Evolutionary conservation across 2,329 filamentous ascomycete genomes (phyloP), one percentile per base, ranked within the genome.

Genomic region (Neonectria coccinea): DNA sequence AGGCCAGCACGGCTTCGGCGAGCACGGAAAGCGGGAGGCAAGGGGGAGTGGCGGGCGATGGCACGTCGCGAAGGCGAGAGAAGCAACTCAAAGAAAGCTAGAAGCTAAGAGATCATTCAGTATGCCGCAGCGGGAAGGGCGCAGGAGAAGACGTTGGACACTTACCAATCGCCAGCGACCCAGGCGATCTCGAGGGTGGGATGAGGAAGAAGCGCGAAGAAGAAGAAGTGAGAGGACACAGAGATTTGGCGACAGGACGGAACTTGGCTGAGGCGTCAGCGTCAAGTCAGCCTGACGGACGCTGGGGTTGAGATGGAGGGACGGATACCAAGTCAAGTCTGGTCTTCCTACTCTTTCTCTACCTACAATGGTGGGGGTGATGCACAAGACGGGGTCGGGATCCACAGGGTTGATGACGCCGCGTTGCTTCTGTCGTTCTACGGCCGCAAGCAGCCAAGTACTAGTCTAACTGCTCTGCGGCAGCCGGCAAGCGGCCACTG

Each of bases 271-370:
- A 52, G 44, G 59, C 61, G 61, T 64, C 61, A 64, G 61, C 61
- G 56, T 45, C 56, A 48, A 48, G 64, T 59, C 59, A 59, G 63
- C 59, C 59, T 57, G 62, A 62, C 59, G 62, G 62, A 65, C 59
- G 64, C 64, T 44, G 59, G 53, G 56, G 14, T 58, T 52, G 25
- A 59, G 61, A 59, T 59, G 61, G 56, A 64, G 25, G 61, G 59
- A 56, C 36, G 59, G 52, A 52, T 50, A 56, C 56, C 56, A 52
- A 60, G 53, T 25, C 25, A 25, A 25, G 25, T 25, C 25, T 25
- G 25, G 25, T 52, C 52, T 57, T 47, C 41, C 59, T 42, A 44
- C 29, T 51, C 44, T 50, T 50, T 16, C 36, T 39, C 36, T 39
- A 52, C 33, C 53, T 36, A 8, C 25, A 36, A 52, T 59, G 56